These are phyloP conservation scores for Dendrobium catenatum DNA, from an alignment of 106 monocot genomes.

Conservation along the genomic window DNA sequence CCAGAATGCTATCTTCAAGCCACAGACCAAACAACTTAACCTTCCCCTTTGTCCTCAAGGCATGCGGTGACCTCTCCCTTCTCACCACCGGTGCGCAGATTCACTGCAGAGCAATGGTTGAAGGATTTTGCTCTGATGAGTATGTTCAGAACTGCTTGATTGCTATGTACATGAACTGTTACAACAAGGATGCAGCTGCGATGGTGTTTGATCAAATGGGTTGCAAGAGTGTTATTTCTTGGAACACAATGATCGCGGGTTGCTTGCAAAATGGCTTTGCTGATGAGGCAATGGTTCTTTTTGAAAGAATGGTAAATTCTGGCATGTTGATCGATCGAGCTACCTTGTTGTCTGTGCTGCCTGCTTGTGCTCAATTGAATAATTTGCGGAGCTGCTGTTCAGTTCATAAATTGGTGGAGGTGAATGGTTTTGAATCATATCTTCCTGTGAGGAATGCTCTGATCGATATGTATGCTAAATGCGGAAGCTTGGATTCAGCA, in stretches of 20 bases:
- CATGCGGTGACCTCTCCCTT: constrained; percentile 32
- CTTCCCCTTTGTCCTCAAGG: constrained; percentile 69
- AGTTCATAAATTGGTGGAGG: constrained; percentile 35
- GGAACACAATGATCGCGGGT: constrained; percentile 60
- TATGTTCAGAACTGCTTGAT: constrained; percentile 49
- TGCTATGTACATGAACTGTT: constrained; percentile 45
- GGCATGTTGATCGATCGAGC: constrained; percentile 28
- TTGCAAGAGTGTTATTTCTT: constrained; percentile 29
- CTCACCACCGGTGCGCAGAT: constrained; percentile 14
- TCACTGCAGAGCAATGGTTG: constrained; percentile 32
- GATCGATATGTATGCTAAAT: constrained; percentile 83
- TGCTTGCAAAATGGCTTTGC: constrained; percentile 28
- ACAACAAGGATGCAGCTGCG: constrained; percentile 11
- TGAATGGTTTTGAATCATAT: constrained; percentile 19
- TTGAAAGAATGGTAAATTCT: constrained; percentile 27
- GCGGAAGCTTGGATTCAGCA: constrained; percentile 53
- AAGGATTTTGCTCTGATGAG: constrained; percentile 34
- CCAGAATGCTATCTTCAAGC: constrained; percentile 23
- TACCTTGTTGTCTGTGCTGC: constrained; percentile 51
- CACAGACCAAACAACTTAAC: constrained; percentile 40
- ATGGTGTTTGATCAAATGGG: constrained; percentile 46
- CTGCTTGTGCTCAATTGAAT: constrained; percentile 48
- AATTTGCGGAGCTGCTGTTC: constrained; percentile 35
- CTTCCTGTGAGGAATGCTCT: constrained; percentile 49
- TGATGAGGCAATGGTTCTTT: constrained; percentile 34